Evolutionary conservation across 805 yeast genomes (phyloP).

Genomic region (Kodamaea hsintzibuensis): DNA sequence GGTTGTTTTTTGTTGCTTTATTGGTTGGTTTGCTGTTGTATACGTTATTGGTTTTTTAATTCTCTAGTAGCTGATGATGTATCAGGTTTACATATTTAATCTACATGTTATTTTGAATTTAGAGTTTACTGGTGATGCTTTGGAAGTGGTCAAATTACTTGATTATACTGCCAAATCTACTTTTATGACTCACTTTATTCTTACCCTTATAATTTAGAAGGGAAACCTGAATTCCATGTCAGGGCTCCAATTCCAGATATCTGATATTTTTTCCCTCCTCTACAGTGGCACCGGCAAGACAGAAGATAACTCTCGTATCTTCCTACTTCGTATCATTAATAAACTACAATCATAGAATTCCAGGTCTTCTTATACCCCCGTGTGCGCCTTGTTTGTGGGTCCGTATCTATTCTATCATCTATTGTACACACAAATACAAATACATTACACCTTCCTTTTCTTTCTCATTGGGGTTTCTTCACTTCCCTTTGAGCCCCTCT

Average conservation of each 20-base stretch:
- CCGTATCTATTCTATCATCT: conserved; percentile 5
- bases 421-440: background rate
- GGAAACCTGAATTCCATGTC: background rate
- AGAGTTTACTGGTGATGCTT: too few species aligned
- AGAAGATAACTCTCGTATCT: background rate
- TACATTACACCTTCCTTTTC: conserved; percentile 6
- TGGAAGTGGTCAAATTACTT: too few species aligned
- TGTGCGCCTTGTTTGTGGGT: background rate
- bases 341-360: background rate
- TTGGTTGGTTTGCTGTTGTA: background rate
- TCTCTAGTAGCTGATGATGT: background rate
- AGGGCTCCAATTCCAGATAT: background rate
- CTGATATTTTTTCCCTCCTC: background rate
- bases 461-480: conserved; percentile 1
- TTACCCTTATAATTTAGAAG: background rate
- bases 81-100: background rate
- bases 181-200: background rate
- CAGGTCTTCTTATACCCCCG: background rate
- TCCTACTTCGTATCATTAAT: background rate
- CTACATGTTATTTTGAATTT: background rate
- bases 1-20: background rate
- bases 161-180: too few species aligned
- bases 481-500: conserved; percentile 19
- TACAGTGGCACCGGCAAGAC: background rate
- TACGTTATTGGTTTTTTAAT: background rate